Conservation (phyloP, 2,329 filamentous ascomycete species). For the Diaporthe citriasiana region DNA sequence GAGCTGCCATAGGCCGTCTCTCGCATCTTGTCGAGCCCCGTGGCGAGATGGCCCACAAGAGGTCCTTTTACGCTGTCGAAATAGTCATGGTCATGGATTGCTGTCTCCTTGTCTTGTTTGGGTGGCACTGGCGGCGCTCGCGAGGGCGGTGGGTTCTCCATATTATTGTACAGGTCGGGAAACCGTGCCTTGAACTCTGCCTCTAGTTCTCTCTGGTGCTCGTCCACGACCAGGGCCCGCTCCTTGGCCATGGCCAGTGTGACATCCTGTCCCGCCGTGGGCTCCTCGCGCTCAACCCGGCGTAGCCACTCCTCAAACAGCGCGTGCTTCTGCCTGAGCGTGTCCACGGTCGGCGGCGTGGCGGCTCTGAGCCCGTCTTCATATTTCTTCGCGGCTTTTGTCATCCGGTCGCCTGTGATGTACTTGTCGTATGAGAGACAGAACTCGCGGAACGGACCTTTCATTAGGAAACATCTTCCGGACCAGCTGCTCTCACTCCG, state of each 20-base stretch:
- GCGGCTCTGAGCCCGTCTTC: constrained; percentile 55
- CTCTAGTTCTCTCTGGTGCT: constrained; percentile 64
- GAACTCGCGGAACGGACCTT: constrained; percentile 70
- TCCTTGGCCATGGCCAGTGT: constrained; percentile 57
- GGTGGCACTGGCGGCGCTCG: constrained; percentile 30
- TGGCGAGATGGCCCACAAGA: constrained; percentile 50
- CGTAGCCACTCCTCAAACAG: constrained; percentile 62
- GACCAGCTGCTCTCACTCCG: constrained; percentile 60
- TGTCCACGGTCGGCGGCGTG: constrained; percentile 50
- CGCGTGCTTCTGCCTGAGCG: constrained; percentile 51
- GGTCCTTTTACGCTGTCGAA: constrained; percentile 47
- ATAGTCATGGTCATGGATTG: constrained; percentile 41
- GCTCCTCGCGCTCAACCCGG: constrained; percentile 59
- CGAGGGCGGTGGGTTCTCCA: constrained; percentile 49
- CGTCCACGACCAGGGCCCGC: constrained; percentile 56
- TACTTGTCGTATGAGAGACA: constrained; percentile 66
- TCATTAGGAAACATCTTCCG: constrained; percentile 67
- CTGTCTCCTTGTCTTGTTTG: constrained; percentile 31
- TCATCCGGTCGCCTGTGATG: constrained; percentile 60
- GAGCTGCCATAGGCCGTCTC: constrained; percentile 40
- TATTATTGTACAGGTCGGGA: constrained; percentile 62
- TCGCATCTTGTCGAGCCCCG: constrained; percentile 53
- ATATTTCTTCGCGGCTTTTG: constrained; percentile 57
- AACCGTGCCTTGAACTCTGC: constrained; percentile 62
- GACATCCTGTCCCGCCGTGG: constrained; percentile 54